Conservation (phyloP, 176 grass and related monocot genomes). For the Carex pumila region DNA sequence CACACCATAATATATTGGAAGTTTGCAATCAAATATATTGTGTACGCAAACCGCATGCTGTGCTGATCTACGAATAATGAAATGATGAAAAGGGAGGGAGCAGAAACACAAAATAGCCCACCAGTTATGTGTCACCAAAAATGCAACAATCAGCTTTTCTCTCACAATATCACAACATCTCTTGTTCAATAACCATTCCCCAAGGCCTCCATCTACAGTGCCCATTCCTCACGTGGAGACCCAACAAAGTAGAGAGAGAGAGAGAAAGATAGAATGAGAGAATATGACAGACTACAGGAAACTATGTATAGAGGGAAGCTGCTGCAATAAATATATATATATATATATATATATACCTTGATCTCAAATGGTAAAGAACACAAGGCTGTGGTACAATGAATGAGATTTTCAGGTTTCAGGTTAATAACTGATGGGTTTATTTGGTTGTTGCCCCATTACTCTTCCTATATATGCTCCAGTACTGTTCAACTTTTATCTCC, state of each 20-base stretch:
- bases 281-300: background rate
- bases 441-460: background rate
- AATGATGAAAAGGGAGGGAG: slow-evolving; percentile 1
- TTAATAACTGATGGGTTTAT: background rate
- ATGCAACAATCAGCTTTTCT: slow-evolving; percentile 2
- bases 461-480: background rate
- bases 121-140: slow-evolving; percentile 1
- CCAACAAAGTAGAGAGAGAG: background rate
- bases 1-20: background rate
- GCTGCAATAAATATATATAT: slow-evolving; percentile 3
- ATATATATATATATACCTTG: background rate
- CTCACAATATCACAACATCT: background rate
- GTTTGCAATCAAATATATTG: background rate
- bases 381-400: slow-evolving; percentile 27
- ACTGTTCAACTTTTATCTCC: background rate
- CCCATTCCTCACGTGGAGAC: slow-evolving; percentile 14
- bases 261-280: background rate
- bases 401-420: slow-evolving; percentile 40
- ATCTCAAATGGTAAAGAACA: slow-evolving; percentile 21
- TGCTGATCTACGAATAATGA: slow-evolving; percentile 7
- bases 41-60: background rate
- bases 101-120: background rate
- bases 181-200: background rate
- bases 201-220: slow-evolving; percentile 2
- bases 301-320: background rate